These are phyloP conservation scores for Plasmodium berghei DNA, from an alignment of 169 alveolate genomes.

Conservation along the genomic window DNA sequence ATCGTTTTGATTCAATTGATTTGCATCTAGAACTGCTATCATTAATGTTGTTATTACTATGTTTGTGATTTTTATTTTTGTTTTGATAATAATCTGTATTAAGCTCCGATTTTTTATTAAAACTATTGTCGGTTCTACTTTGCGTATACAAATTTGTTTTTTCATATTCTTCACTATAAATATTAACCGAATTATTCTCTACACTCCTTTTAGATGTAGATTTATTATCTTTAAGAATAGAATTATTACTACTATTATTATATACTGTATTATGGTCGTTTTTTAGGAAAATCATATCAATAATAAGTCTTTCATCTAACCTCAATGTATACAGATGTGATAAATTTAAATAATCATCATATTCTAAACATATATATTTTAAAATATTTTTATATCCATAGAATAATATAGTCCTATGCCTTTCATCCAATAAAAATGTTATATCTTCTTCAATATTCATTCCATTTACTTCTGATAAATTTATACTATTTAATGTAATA, in stretches of 20 bases:
- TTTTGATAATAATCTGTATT: neutral
- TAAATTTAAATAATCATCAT: constrained; percentile 44
- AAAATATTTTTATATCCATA: constrained; percentile 61
- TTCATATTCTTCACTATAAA: neutral
- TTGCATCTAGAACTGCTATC: neutral
- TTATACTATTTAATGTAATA: constrained; percentile 34
- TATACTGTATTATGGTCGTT: neutral
- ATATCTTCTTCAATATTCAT: constrained; percentile 42
- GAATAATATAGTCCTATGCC: constrained; percentile 52
- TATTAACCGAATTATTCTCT: neutral
- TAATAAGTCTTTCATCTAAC: constrained; percentile 52
- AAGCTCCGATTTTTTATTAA: neutral
- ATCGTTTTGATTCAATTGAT: neutral
- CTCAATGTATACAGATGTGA: constrained; percentile 37
- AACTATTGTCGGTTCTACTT: neutral
- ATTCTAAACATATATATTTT: constrained; percentile 60
- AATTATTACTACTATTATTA: neutral
- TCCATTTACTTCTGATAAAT: constrained; percentile 41
- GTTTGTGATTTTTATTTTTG: neutral
- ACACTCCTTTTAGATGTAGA: neutral
- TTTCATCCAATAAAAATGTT: constrained; percentile 54
- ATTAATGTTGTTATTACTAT: neutral
- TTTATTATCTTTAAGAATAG: neutral
- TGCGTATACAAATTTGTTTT: neutral
- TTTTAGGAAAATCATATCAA: constrained; percentile 31